Base-by-base conservation (phyloP, 768 basidiomycete species). In the Mycena galericulata region DNA sequence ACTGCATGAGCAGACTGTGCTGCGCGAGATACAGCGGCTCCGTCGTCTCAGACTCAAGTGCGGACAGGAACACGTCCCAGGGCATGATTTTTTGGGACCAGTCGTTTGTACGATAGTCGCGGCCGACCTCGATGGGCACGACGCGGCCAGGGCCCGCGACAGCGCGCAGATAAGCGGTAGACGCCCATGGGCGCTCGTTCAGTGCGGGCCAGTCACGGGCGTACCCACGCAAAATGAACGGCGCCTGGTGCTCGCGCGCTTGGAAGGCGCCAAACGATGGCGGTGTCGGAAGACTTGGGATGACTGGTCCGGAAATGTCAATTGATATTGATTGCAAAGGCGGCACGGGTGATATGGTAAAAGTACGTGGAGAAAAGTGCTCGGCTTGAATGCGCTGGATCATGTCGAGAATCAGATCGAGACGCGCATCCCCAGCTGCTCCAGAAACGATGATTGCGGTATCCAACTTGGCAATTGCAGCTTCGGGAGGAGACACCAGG, bases 71-170 rank as follows among this genome's bases (percentile, higher is more conserved):
- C 2, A 82, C 84, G 38, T 92, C 89, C 90, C 95, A 98, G 24
- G 77, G 73, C 78, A 98, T 88, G 60, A 99, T 82, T 70, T 80
- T 79, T 77, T 97, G 97, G 1, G 86, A 86, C 98, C 98, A 99
- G 50, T 88, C 87, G 24, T 88, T 87, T 14, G 84, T 80, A 30
- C 94, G 89, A 78, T 99, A 99, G 75, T 96, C 92, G 36, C 79
- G 78, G 17, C 97, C 97, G 20, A 98, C 80, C 79, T 99, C 97
- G 9, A 99, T 90, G 7, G 97, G 98, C 1, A 99, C 92, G 6
- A 94, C 80, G 24, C 98, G 86, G 2, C 93, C 96, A 46, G 87
- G 88, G 17, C 98, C 98, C 2, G 92, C 88, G 0, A 90, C 81
- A 5, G 83, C 81, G 17, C 85, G 84, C 1, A 99, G 86, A 76